A percentile compares a stretch with the other conserved stretches of the same genome.
These are phyloP conservation scores for Nicotiana obtusifolia DNA, from an alignment of 257 asterid genomes.

Conservation along the genomic window DNA sequence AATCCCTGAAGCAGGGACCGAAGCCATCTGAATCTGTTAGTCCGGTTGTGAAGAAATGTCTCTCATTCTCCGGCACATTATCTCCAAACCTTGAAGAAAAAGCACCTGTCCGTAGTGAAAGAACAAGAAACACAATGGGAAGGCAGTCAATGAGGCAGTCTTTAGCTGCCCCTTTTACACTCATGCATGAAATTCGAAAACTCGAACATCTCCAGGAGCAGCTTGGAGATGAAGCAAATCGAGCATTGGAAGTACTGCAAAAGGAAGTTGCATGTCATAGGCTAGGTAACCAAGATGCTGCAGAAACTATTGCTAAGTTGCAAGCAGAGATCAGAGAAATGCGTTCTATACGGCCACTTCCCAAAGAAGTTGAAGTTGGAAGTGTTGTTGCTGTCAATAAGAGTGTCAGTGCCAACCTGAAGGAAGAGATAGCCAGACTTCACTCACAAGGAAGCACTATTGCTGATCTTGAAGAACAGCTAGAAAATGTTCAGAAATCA, in stretches of 20 bases:
- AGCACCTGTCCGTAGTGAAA: conserved; percentile 32
- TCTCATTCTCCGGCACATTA: conserved; percentile 65
- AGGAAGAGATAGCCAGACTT: conserved; percentile 90
- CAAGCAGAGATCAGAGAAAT: conserved; percentile 87
- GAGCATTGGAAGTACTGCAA: conserved; percentile 90
- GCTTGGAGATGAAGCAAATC: conserved; percentile 87
- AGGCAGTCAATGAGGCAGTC: conserved; percentile 85
- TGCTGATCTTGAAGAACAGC: conserved; percentile 87
- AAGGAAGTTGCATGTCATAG: conserved; percentile 94
- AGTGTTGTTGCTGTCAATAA: conserved; percentile 53
- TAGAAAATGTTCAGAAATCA: conserved; percentile 89
- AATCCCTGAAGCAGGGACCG: conserved; percentile 30
- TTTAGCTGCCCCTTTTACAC: conserved; percentile 78
- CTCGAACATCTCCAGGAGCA: conserved; percentile 98
- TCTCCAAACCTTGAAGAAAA: conserved; percentile 58
- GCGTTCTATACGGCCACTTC: conserved; percentile 44
- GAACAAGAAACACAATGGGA: conserved; percentile 50
- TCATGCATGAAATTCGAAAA: conserved; percentile 90
- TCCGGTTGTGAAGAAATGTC: conserved; percentile 73
- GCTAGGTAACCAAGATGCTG: conserved; percentile 94
- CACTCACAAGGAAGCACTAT: conserved; percentile 93
- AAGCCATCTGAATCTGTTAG: conserved; percentile 42
- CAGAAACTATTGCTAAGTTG: conserved; percentile 88
- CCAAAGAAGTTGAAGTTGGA: conserved; percentile 54
- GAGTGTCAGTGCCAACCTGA: conserved; percentile 88